phyloP scores from a whole-genome alignment of 441 rosid genomes.

The Erodium trifolium region DNA sequence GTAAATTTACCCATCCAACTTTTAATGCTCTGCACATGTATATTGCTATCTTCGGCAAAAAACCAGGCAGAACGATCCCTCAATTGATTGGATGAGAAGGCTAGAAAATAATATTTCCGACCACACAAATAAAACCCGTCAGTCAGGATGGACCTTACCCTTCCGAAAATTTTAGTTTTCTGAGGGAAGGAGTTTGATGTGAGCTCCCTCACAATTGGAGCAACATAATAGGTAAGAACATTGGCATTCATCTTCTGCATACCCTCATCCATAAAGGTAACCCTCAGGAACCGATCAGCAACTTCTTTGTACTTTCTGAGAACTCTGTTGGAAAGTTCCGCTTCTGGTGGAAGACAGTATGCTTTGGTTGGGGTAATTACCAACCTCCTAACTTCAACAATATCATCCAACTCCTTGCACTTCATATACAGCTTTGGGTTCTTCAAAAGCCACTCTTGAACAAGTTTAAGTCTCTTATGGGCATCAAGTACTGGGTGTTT shows the following conservation, averaged over 20 bases:
- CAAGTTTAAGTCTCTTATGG: constrained; percentile 39
- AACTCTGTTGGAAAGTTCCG: constrained; percentile 86
- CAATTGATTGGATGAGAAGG: constrained; percentile 87
- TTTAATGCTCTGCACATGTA: constrained; percentile 35
- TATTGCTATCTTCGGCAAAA: constrained; percentile 59
- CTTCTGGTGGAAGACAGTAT: constrained; percentile 81
- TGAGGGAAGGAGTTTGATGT: constrained; percentile 41
- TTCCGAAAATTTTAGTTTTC: constrained; percentile 58
- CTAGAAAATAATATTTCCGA: constrained; percentile 70
- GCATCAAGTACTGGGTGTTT: constrained; percentile 66
- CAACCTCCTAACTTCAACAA: constrained; percentile 65
- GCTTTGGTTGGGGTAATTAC: constrained; percentile 83
- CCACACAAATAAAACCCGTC: constrained; percentile 77
- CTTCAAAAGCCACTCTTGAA: constrained; percentile 60
- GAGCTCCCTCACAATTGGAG: constrained; percentile 62
- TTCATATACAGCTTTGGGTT: constrained; percentile 46
- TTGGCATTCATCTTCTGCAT: constrained; percentile 58
- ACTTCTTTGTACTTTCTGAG: constrained; percentile 57
- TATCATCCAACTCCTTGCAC: constrained; percentile 39
- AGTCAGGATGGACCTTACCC: constrained; percentile 55
- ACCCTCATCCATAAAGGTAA: constrained; percentile 89
- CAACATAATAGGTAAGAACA: constrained; percentile 52
- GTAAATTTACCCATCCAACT: constrained; percentile 80
- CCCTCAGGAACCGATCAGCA: constrained; percentile 66
- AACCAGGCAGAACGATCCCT: constrained; percentile 94